These are phyloP conservation scores for Paraconiothyrium sp. DNA, from an alignment of 2,329 filamentous ascomycete species.

Conservation along the genomic window DNA sequence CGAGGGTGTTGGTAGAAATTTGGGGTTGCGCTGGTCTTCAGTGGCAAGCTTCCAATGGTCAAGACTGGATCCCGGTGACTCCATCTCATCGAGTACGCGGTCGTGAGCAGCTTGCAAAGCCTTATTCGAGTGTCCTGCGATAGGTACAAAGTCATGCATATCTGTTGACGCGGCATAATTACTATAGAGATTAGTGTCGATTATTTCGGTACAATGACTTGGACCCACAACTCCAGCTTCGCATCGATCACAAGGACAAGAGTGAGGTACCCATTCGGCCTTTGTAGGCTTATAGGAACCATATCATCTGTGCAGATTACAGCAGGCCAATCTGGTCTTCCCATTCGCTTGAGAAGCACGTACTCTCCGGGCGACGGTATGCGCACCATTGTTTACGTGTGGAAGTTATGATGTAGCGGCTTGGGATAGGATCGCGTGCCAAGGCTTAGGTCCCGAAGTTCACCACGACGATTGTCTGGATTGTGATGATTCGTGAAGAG, in stretches of 20 bases:
- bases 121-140: slow-evolving; percentile 9
- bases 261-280: slow-evolving; percentile 24
- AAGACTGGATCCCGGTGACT: background rate
- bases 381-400: background rate
- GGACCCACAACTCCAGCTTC: slow-evolving; percentile 25
- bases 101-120: slow-evolving; percentile 25
- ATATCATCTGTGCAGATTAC: slow-evolving; percentile 33
- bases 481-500: too few relatives aligned
- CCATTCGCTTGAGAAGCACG: slow-evolving; percentile 20
- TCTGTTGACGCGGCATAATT: slow-evolving; percentile 30
- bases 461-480: too few relatives aligned
- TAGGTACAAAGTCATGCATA: slow-evolving; percentile 16
- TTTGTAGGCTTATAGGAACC: slow-evolving; percentile 20
- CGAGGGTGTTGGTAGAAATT: background rate
- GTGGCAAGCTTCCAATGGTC: slow-evolving; percentile 12
- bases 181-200: slow-evolving; percentile 23
- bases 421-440: background rate
- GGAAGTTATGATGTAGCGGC: background rate
- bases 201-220: background rate
- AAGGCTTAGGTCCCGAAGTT: too few relatives aligned
- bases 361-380: slow-evolving; percentile 20
- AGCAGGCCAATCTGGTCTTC: slow-evolving; percentile 28
- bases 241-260: slow-evolving; percentile 28
- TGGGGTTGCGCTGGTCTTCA: background rate
- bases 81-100: slow-evolving; percentile 4